Evolutionary conservation across 306 rosid genomes (phyloP), one percentile per base, ranked within the genome.

Genomic region (Hippophae tibetana): DNA sequence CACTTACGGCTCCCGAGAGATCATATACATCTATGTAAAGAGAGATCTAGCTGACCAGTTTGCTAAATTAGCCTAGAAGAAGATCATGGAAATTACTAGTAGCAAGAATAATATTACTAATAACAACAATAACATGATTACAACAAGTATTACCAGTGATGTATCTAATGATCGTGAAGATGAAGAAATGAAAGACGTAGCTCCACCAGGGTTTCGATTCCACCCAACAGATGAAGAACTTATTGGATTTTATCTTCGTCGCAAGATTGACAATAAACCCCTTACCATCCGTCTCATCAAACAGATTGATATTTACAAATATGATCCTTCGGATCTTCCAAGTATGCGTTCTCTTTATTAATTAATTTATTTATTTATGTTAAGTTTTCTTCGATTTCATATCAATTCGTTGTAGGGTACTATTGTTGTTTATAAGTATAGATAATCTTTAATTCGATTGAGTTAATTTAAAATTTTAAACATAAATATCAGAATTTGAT

Each of bases 201-300:
- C 72, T 66, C 90, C 85, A 54, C 98, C 98, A 0, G 98, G 98
- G 55, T 90, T 87, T 67, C 77, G 98, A 0, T 90, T 90, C 56
- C 97, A 90, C 58, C 97, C 97, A 0, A 90, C 97, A 1, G 97
- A 90, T 47, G 87, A 90, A 71, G 98, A 90, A 41, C 98, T 90
- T 10, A 86, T 90, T 6, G 78, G 81, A 23, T 90, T 87, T 61
- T 90, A 90, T 72, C 98, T 90, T 43, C 68, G 69, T 46, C 72
- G 98, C 65, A 90, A 87, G 74, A 85, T 90, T 41, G 79, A 81
- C 42, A 81, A 78, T 49, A 90, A 79, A 72, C 77, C 87, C 1
- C 57, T 78, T 62, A 26, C 65, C 58, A 44, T 90, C 1, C 84
- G 85, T 11, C 89, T 85, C 78, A 90, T 90, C 89, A 85, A 87